Percentiles rank a stretch among this genome's conserved stretches.
Conservation (phyloP, 1,139 yeast genomes). For the Yamadazyma taylorii region DNA sequence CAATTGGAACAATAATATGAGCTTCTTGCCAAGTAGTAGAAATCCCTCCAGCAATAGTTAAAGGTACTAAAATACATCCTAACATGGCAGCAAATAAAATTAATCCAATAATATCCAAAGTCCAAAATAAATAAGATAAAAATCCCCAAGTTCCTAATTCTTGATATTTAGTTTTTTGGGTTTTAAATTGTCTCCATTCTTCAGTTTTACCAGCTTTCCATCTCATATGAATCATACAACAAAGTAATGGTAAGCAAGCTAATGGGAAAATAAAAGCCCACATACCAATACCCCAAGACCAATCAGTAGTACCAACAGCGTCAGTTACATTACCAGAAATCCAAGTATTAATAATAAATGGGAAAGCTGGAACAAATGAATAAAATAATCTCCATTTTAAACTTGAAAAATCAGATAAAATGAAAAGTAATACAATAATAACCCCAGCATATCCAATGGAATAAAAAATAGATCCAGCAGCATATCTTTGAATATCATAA, state of each 20-base stretch:
- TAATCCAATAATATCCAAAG: conserved; percentile 35
- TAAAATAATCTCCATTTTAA: conserved; percentile 68
- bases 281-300: conserved; percentile 39
- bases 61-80: conserved; percentile 40
- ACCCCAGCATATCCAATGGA: conserved; percentile 70
- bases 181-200: conserved; percentile 32
- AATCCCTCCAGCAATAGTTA: conserved; percentile 40
- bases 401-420: conserved; percentile 63
- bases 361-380: conserved; percentile 63
- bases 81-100: conserved; percentile 29
- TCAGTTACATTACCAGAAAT: conserved; percentile 57
- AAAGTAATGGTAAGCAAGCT: conserved; percentile 32
- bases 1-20: conserved; percentile 36
- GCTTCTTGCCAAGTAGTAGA: conserved; percentile 30
- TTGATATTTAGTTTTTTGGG: conserved; percentile 22
- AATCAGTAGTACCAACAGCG: conserved; percentile 16
- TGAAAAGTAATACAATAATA: conserved; percentile 51
- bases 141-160: conserved; percentile 25
- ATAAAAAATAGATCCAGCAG: conserved; percentile 72
- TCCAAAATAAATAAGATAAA: conserved; percentile 31
- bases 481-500: conserved; percentile 60
- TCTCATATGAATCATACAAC: conserved; percentile 35
- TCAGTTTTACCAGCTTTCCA: conserved; percentile 32
- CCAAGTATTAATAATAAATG: conserved; percentile 79
- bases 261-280: conserved; percentile 44